Base-by-base conservation (phyloP, 345 rosid genomes). In the Lenwebbia sp. region DNA sequence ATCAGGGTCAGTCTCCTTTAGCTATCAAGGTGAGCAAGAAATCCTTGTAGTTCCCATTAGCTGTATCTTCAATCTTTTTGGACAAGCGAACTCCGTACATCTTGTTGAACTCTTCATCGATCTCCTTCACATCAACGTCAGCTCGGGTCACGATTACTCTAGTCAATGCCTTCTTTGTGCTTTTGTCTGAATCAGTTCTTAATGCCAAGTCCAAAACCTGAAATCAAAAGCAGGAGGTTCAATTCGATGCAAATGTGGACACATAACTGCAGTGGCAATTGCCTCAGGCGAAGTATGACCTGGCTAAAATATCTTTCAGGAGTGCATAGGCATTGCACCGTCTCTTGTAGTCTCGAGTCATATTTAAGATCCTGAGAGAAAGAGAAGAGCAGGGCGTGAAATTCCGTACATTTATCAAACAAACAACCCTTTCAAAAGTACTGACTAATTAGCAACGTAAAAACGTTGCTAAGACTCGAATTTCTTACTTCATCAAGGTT, bases 41-140 rank as follows among this genome's bases (percentile, higher is more conserved):
- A 85, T 95, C 99, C 92, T 82, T 95, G 37, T 95, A 97, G 92
- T 91, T 93, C n/a, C 99, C 99, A 15, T 91, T 95, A 40, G 93
- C 92, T 41, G 87, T 86, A 5, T 88, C 95, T 88, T 91, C 90
- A 54, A 96, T 91, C 86, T 75, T 92, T 82, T 92, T 58, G 25
- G 92, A 22, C 65, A 95, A 84, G 57, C 92, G 52, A 86, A 92
- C 88, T 26, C 94, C 98, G 55, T 88, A 90, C 26, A 85, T 89
- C 30, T 87, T 86, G 30, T 83, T 85, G 87, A 86, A 96, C 85
- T 90, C 93, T 86, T 90, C 92, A 2, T 56, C 86, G 85, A 95
- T 92, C 89, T 88, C 95, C 83, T 93, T 92, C 83, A 97, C 88
- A 76, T 96, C 95, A 4, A 47, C 87, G 84, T 94, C 96, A 17